These are phyloP conservation scores for Westerdykella aurantiaca DNA, from an alignment of 2,329 filamentous ascomycete species.

Conservation along the genomic window DNA sequence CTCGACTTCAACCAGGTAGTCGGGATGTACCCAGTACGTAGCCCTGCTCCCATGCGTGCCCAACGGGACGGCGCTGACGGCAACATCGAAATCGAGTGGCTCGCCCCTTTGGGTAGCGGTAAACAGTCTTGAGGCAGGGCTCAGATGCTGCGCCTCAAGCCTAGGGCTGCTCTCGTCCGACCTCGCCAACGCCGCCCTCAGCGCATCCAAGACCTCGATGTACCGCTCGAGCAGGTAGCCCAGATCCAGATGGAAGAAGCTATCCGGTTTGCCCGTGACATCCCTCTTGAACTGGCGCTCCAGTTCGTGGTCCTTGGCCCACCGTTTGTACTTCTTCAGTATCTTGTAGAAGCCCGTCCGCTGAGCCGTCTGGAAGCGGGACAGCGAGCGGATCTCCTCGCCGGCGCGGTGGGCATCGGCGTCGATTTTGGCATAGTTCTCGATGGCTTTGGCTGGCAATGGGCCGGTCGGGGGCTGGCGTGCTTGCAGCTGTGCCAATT, in stretches of 20 bases:
- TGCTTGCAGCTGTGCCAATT: slow-evolving; percentile 30
- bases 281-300: slow-evolving; percentile 61
- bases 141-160: slow-evolving; percentile 10
- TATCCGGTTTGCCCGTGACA: slow-evolving; percentile 60
- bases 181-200: slow-evolving; percentile 33
- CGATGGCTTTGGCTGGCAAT: slow-evolving; percentile 42
- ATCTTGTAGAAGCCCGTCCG: slow-evolving; percentile 74
- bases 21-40: slow-evolving; percentile 51
- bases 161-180: slow-evolving; percentile 7
- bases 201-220: slow-evolving; percentile 41
- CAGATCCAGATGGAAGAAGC: slow-evolving; percentile 65
- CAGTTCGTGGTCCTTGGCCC: slow-evolving; percentile 67
- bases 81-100: slow-evolving; percentile 46
- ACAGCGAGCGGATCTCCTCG: slow-evolving; percentile 64
- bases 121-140: slow-evolving; percentile 34
- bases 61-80: slow-evolving; percentile 44
- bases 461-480: slow-evolving; percentile 10
- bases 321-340: slow-evolving; percentile 82
- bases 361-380: slow-evolving; percentile 68
- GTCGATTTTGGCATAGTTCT: slow-evolving; percentile 48
- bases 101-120: slow-evolving; percentile 37
- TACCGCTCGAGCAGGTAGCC: slow-evolving; percentile 46
- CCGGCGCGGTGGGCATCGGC: slow-evolving; percentile 50
- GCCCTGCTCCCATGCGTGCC: slow-evolving; percentile 43
- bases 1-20: slow-evolving; percentile 51